Base-by-base conservation (phyloP, 2,329 filamentous ascomycete species). In the Canariomyces notabilis region DNA sequence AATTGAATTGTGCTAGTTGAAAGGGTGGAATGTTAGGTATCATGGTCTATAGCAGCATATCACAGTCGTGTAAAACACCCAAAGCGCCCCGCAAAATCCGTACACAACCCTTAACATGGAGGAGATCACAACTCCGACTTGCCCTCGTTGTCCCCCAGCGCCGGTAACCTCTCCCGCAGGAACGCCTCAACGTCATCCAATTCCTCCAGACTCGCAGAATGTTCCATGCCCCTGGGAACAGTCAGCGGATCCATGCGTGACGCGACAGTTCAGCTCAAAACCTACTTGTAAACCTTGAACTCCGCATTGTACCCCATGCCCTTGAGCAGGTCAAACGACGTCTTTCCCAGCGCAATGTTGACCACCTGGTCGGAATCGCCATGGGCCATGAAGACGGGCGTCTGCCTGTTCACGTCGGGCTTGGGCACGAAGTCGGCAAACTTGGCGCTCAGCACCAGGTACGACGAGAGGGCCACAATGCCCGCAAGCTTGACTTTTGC, bases 331-430 rank as follows among this genome's bases (percentile, higher is more conserved):
- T 87, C 75, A 3, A 77, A 79, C 19, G 86, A 89, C 66, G 73
- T 64, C 63, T 79, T 68, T 12, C 87, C 91, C 66, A 86, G 84
- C 46, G 76, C 69, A 35, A 82, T 77, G 56, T 74, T 76, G 7
- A 96, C 86, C 3, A 95, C 70, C 12, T 75, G 75, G 64, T 98
- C 91, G 1, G 68, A 69, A 51, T 83, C 77, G n/a, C 93, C 93
- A 59, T 97, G 93, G 11, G 79, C 89, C 82, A 96, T 85, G 67
- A 93, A 87, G 52, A 97, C 82, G 1, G 87, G 86, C 1, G 89
- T 95, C 33, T 85, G 73, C 65, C 83, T 80, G 65, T 89, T 89
- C 45, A 76, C 71, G 55, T 72, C 70, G 11, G 60, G 56, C 12
- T 66, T 62, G 2, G 69, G 65, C 18, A 72, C 53, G 15, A 64